A percentile compares a stretch with the other conserved stretches of the same genome.
Evolutionary conservation across 2,329 filamentous ascomycete genomes (phyloP).

Genomic region (Escovopsis sp.): DNA sequence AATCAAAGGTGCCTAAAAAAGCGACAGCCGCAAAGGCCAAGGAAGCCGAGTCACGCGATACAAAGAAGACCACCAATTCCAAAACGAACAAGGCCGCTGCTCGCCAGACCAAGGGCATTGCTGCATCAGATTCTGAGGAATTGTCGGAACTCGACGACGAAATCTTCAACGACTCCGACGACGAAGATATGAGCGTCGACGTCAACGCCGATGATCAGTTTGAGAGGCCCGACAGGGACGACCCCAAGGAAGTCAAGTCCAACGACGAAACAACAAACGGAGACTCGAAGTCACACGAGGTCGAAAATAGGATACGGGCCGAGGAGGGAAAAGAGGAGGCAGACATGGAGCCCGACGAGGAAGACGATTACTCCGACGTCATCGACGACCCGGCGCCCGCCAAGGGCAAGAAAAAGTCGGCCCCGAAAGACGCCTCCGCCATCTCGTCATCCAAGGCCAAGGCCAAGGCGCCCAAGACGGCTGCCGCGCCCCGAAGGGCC

Average conservation of each 20-base stretch:
- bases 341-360: conserved; percentile 12
- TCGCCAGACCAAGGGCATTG: neutral
- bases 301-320: conserved; percentile 2
- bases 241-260: conserved; percentile 2
- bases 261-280: conserved; percentile 1
- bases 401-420: conserved; percentile 38
- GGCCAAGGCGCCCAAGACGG: conserved; percentile 14
- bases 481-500: conserved; percentile 15
- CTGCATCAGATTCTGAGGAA: neutral
- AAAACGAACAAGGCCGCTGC: neutral
- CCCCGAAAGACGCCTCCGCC: conserved; percentile 13
- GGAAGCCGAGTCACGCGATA: too few relatives aligned
- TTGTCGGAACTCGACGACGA: neutral
- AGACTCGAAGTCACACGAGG: conserved; percentile 5
- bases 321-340: conserved; percentile 10
- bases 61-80: neutral
- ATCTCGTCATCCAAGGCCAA: conserved; percentile 8
- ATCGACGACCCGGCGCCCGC: conserved; percentile 55
- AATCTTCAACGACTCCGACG: conserved; percentile 3
- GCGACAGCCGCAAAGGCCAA: neutral
- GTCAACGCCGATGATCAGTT: neutral
- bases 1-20: neutral
- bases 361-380: conserved; percentile 35
- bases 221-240: neutral
- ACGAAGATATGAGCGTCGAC: conserved; percentile 6